Evolutionary conservation across 371 early-diverging fungal genomes (phyloP).

Genomic region (Haplosporangium sp.): DNA sequence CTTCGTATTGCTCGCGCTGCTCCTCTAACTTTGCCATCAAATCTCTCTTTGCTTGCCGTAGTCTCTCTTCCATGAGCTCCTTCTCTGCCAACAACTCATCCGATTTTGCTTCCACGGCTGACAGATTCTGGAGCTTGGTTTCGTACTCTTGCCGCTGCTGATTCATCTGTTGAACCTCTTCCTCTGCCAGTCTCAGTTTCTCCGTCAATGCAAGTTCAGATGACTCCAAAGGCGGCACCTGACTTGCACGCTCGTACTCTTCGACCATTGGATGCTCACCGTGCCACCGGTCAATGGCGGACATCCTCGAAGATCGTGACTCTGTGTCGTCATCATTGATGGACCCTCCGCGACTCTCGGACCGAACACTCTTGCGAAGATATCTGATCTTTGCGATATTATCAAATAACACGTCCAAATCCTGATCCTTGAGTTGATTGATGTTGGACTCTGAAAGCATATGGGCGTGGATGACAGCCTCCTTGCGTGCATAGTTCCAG

Average conservation of each 20-base stretch:
- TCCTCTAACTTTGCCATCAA: conserved; percentile 61
- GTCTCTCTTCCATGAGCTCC: conserved; percentile 55
- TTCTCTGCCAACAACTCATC: conserved; percentile 56
- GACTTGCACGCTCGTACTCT: conserved; percentile 29
- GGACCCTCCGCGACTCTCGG: conserved; percentile 64
- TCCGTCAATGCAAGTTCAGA: conserved; percentile 59
- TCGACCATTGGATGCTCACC: conserved; percentile 30
- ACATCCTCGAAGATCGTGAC: conserved; percentile 54
- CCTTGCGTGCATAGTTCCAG: conserved; percentile 83
- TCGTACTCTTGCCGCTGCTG: conserved; percentile 68
- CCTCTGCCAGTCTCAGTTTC: conserved; percentile 63
- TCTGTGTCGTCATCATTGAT: conserved; percentile 66
- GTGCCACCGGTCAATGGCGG: conserved; percentile 34
- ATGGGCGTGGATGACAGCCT: conserved; percentile 67
- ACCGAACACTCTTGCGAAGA: conserved; percentile 58
- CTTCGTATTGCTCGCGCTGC: conserved; percentile 62
- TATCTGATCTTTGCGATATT: conserved; percentile 66
- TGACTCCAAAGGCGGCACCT: conserved; percentile 30
- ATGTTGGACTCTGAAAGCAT: conserved; percentile 57
- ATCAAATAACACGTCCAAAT: conserved; percentile 68
- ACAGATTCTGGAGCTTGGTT: conserved; percentile 64
- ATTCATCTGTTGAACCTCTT: conserved; percentile 67
- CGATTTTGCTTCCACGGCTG: conserved; percentile 56
- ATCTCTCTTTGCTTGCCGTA: conserved; percentile 61
- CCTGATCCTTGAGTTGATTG: conserved; percentile 67